phyloP scores from a whole-genome alignment of 306 rosid genomes.

The Cicer arietinum region DNA sequence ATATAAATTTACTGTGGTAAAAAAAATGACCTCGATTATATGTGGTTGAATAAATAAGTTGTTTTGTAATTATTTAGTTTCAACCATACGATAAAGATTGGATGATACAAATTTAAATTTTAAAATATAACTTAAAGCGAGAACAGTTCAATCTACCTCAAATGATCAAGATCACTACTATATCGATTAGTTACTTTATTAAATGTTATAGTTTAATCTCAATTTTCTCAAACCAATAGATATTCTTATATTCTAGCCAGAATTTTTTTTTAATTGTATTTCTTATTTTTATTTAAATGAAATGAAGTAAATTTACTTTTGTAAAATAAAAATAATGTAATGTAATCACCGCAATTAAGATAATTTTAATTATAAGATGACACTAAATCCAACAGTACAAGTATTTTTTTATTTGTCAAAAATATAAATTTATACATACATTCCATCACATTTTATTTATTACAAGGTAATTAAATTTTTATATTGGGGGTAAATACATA shows the following conservation, averaged over 20 bases:
- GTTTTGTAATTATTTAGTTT: not conserved
- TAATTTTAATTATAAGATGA: too few relatives aligned
- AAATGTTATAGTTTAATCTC: not conserved
- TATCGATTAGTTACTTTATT: too few relatives aligned
- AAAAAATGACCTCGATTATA: not conserved
- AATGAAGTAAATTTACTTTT: too few relatives aligned
- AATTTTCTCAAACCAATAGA: not conserved
- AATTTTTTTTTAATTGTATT: not conserved
- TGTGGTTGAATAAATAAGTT: not conserved
- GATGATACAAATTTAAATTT: not conserved
- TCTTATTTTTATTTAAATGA: too few relatives aligned
- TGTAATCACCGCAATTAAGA: too few relatives aligned
- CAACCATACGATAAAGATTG: not conserved
- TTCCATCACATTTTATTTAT: too few relatives aligned
- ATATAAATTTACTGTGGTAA: not conserved
- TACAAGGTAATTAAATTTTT: not conserved
- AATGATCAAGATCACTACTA: not conserved
- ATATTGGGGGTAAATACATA: not conserved
- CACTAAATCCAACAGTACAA: too few relatives aligned
- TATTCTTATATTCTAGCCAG: not conserved
- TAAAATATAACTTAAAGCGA: not conserved
- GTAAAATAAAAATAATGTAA: too few relatives aligned
- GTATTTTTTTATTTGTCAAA: too few relatives aligned
- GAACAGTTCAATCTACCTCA: not conserved
- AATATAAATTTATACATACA: too few relatives aligned